These are phyloP conservation scores for Metschnikowia matae DNA, from an alignment of 805 yeast species.

Conservation along the genomic window DNA sequence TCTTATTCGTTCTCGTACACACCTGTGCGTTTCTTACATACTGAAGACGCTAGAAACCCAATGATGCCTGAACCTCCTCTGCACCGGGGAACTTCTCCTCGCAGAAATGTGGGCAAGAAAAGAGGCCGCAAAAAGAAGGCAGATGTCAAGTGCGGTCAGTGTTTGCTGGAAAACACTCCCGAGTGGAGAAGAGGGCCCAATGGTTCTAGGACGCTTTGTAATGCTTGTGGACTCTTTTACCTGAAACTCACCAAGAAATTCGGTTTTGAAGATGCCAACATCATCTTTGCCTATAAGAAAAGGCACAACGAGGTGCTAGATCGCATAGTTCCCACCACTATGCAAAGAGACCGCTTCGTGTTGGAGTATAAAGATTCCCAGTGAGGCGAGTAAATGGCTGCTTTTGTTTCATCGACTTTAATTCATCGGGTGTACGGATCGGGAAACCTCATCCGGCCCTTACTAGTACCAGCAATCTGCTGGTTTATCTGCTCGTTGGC, in stretches of 20 bases:
- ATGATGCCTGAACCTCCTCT: neutral
- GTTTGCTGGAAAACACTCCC: slow-evolving; percentile 53
- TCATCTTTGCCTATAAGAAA: slow-evolving; percentile 14
- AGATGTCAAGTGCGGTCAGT: slow-evolving; percentile 16
- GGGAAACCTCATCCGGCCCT: neutral
- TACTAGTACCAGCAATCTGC: slow-evolving; percentile 7
- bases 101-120: slow-evolving; percentile 8
- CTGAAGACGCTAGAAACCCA: neutral
- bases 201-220: slow-evolving; percentile 78
- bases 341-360: slow-evolving; percentile 11
- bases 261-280: slow-evolving; percentile 40
- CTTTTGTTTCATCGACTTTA: neutral
- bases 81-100: neutral
- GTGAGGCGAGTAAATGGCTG: neutral
- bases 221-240: slow-evolving; percentile 85
- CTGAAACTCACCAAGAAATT: slow-evolving; percentile 53
- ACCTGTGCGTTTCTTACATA: neutral
- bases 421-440: neutral
- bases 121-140: slow-evolving; percentile 19
- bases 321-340: slow-evolving; percentile 14
- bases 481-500: slow-evolving; percentile 11
- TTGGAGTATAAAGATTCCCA: neutral
- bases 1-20: slow-evolving; percentile 1
- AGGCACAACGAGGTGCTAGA: slow-evolving; percentile 13
- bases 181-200: slow-evolving; percentile 93